These are phyloP conservation scores for Vigna reflexopilosa DNA, from an alignment of 306 rosid genomes.

Conservation along the genomic window DNA sequence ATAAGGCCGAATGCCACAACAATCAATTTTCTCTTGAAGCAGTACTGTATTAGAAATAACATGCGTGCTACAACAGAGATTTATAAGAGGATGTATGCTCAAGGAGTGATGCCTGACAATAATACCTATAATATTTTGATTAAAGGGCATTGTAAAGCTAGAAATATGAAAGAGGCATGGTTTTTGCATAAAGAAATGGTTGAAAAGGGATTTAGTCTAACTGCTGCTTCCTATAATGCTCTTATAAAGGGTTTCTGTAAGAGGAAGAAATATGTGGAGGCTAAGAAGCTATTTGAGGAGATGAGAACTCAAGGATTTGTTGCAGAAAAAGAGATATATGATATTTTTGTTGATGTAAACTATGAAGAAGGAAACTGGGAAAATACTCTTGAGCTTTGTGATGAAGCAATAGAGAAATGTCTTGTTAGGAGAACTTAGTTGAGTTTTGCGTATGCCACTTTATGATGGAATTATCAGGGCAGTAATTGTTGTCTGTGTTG, in stretches of 20 bases:
- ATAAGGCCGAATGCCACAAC: slow-evolving; percentile 77
- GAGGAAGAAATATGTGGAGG: slow-evolving; percentile 77
- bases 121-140: slow-evolving; percentile 83
- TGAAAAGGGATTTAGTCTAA: slow-evolving; percentile 65
- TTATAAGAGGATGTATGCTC: slow-evolving; percentile 66
- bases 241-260: slow-evolving; percentile 70
- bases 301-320: slow-evolving; percentile 77
- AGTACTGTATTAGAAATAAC: slow-evolving; percentile 77
- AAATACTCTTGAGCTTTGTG: slow-evolving; percentile 78
- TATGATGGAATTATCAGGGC: slow-evolving; percentile 27
- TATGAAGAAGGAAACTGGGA: slow-evolving; percentile 84
- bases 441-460: slow-evolving; percentile 33
- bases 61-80: slow-evolving; percentile 65
- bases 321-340: slow-evolving; percentile 78
- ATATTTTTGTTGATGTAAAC: slow-evolving; percentile 75
- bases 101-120: slow-evolving; percentile 72
- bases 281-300: slow-evolving; percentile 81
- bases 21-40: slow-evolving; percentile 89
- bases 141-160: slow-evolving; percentile 84
- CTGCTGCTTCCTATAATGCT: slow-evolving; percentile 70
- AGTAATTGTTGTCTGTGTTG: slow-evolving; percentile 13
- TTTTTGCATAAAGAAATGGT: slow-evolving; percentile 73
- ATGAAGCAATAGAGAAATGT: slow-evolving; percentile 85
- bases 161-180: slow-evolving; percentile 92
- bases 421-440: slow-evolving; percentile 53